phyloP scores from a whole-genome alignment of 2,329 filamentous ascomycete genomes.

The Cladosporium sp. region DNA sequence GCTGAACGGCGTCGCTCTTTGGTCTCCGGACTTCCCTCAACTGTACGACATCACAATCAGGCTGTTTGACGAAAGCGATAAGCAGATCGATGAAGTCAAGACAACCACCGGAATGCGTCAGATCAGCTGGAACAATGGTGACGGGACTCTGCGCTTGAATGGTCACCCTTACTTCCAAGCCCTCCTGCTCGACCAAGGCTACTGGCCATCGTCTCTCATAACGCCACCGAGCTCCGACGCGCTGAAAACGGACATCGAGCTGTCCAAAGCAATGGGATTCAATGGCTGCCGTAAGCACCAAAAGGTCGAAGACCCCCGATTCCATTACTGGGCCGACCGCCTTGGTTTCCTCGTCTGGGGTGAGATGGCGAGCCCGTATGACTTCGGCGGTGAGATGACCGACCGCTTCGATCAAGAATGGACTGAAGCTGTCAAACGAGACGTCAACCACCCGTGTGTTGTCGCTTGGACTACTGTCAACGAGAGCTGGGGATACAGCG shows the following conservation, averaged over 20 bases:
- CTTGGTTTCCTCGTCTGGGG: slow-evolving; percentile 62
- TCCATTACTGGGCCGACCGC: slow-evolving; percentile 58
- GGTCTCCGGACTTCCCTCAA: slow-evolving; percentile 56
- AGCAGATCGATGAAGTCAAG: slow-evolving; percentile 52
- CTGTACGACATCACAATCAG: slow-evolving; percentile 55
- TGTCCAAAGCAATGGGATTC: slow-evolving; percentile 59
- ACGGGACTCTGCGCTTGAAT: slow-evolving; percentile 58
- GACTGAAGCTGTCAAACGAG: slow-evolving; percentile 58
- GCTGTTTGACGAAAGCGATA: slow-evolving; percentile 41
- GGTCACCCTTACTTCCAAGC: slow-evolving; percentile 57
- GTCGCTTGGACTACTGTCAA: slow-evolving; percentile 66
- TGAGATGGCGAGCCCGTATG: slow-evolving; percentile 62
- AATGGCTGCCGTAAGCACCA: slow-evolving; percentile 64
- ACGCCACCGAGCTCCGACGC: slow-evolving; percentile 49
- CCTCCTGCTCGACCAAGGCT: slow-evolving; percentile 58
- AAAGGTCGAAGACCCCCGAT: slow-evolving; percentile 59
- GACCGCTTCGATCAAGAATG: slow-evolving; percentile 62
- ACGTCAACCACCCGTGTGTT: slow-evolving; percentile 62
- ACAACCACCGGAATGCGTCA: slow-evolving; percentile 61
- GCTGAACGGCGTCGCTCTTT: slow-evolving; percentile 57
- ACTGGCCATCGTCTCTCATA: slow-evolving; percentile 59
- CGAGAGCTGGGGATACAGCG: slow-evolving; percentile 60
- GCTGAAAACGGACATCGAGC: slow-evolving; percentile 50
- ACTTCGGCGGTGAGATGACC: slow-evolving; percentile 56
- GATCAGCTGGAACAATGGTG: slow-evolving; percentile 55